Conservation (phyloP, 805 yeast species). For the Metschnikowia colocasiae region DNA sequence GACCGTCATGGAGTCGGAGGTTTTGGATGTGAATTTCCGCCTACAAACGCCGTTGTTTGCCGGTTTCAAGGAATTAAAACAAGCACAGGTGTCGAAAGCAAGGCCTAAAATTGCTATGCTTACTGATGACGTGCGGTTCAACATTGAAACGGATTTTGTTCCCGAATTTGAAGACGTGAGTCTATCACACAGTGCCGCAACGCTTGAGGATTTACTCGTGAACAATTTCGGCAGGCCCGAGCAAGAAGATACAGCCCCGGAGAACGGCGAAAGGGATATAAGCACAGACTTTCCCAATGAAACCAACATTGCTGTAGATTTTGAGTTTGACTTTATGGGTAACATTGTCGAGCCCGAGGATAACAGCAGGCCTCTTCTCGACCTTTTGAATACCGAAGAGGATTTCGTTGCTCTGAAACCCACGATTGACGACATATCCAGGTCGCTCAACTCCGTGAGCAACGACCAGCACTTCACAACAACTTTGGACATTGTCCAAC, state of each 20-base stretch:
- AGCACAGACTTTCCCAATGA: slow-evolving; percentile 12
- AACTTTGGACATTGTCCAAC: slow-evolving; percentile 6
- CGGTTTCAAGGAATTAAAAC: background rate
- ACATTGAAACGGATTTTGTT: slow-evolving; percentile 24
- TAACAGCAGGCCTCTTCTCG: slow-evolving; percentile 3
- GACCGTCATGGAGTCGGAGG: slow-evolving; percentile 39
- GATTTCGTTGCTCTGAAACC: slow-evolving; percentile 9
- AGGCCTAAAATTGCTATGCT: slow-evolving; percentile 6
- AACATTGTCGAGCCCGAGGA: slow-evolving; percentile 13
- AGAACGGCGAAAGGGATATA: background rate
- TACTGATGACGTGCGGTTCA: slow-evolving; percentile 26
- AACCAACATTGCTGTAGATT: slow-evolving; percentile 15
- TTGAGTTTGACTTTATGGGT: slow-evolving; percentile 24
- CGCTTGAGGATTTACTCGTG: background rate
- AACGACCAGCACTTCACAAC: slow-evolving; percentile 9
- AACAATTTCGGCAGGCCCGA: background rate
- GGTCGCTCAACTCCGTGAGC: slow-evolving; percentile 6
- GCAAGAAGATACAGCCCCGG: background rate
- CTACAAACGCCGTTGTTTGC: slow-evolving; percentile 1
- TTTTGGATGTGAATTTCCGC: slow-evolving; percentile 9
- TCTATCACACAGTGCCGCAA: background rate
- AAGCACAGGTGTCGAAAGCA: background rate
- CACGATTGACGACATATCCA: slow-evolving; percentile 12
- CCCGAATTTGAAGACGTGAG: slow-evolving; percentile 1
- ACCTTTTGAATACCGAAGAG: slow-evolving; percentile 14